Evolutionary conservation across 805 yeast species (phyloP), one percentile per base, ranked within the genome.

Genomic region (Wickerhamiella kazuoi): DNA sequence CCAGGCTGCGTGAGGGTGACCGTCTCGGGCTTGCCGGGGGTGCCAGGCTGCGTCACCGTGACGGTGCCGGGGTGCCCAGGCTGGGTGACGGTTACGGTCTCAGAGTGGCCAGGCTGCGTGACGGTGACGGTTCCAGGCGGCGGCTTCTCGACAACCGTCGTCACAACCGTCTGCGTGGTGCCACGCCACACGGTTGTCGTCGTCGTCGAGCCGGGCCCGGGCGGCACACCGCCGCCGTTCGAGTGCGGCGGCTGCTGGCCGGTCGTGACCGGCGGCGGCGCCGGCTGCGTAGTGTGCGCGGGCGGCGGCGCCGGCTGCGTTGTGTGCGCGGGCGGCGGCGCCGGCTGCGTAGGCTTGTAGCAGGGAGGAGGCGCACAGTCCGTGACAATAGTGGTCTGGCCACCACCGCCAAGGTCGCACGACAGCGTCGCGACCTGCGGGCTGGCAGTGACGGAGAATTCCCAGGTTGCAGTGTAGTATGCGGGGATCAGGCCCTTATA

Each of bases 1-100:
- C 32, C 39, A 2, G 28, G 34, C 16, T 32, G 34, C 7, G 39
- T 37, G 6, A 37, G 31, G n/a, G 39, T 37, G 13, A 13, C 35
- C 8, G 39, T 37, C 24, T 26, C 34, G 14, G 34, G 34, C 26
- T 23, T 23, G 11, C 26, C 26, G 6, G 26, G 26, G 11, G 26
- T 7, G 26, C 9, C 26, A 11, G 26, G 26, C 26, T 23, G 26
- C 26, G 26, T 23, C 26, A 23, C 26, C 11, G 26, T 23, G 9
- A 23, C 26, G 11, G 26, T 6, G 11, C 9, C 9, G 11, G 26
- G 26, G 26, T 6, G 11, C 26, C 26, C 26, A 7, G 6, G 6
- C 26, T 23, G 9, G 26, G 26, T 23, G 11, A 23, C 26, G 11
- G 26, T 23, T 6, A 6, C 9, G 6, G 26, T 23, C n/a, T n/a